A percentile compares a stretch with the other conserved stretches of the same genome.
These are phyloP conservation scores for Blastobotrys americana DNA, from an alignment of 805 yeast genomes.

Conservation along the genomic window DNA sequence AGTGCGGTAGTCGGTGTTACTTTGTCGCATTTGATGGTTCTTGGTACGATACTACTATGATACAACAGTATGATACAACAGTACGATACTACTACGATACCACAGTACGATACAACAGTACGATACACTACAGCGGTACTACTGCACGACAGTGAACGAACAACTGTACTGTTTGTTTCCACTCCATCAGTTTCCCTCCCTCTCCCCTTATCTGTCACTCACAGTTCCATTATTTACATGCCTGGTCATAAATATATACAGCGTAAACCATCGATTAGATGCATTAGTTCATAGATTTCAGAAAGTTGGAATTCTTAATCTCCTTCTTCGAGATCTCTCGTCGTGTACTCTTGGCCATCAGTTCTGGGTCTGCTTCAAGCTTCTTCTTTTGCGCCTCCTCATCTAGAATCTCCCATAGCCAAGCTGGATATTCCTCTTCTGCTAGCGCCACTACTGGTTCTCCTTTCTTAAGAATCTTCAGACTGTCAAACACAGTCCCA, in stretches of 20 bases:
- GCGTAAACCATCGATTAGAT: no score
- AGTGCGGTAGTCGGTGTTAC: background rate
- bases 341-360: slow-evolving; percentile 55
- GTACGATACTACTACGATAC: no score
- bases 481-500: slow-evolving; percentile 55
- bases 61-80: no score
- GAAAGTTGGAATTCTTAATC: slow-evolving; percentile 74
- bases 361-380: slow-evolving; percentile 50
- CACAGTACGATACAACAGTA: background rate
- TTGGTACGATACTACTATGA: no score
- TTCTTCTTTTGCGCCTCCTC: slow-evolving; percentile 50
- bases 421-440: slow-evolving; percentile 84
- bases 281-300: slow-evolving; percentile 51
- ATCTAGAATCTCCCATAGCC: slow-evolving; percentile 88
- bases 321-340: slow-evolving; percentile 59
- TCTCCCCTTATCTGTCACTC: background rate
- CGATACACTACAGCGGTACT: slow-evolving; percentile 1
- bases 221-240: slow-evolving; percentile 10
- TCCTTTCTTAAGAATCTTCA: slow-evolving; percentile 72
- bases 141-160: background rate
- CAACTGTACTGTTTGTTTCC: background rate
- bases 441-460: slow-evolving; percentile 82
- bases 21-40: no score
- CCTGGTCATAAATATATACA: no score
- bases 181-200: background rate